Base-by-base conservation (phyloP, 805 yeast species). In the Saccharomycopsis fibuligera region DNA sequence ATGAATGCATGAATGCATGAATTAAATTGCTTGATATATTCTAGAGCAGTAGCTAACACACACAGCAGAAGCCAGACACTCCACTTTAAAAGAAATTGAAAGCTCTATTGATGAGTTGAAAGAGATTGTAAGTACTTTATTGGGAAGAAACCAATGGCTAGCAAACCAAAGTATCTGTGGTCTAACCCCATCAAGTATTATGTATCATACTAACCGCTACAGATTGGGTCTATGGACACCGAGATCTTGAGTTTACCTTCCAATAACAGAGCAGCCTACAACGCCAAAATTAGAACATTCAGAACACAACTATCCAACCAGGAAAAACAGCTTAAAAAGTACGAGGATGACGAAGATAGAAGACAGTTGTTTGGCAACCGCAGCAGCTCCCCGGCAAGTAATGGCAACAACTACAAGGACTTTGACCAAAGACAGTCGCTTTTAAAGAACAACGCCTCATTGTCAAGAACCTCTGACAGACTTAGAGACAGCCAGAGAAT, bases 221-320 rank as follows among this genome's bases (percentile, higher is more conserved):
- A 67, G 70, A 65, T 88, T 39, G 96, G 90, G 56, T 95, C 91
- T 57, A 82, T 93, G 82, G 80, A 80, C 24, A 72, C 91, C 37
- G 98, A 91, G 62, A 83, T 90, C 2, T 89, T 83, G 61, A 83
- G 82, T 58, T 73, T 88, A 30, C 87, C 96, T n/a, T 81, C 91
- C 5, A 52, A 77, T 66, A 53, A 77, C 70, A 70, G 96, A 54
- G 78, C 93, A 0, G 65, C 76, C 5, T 83, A 75, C 60, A 89
- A 90, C 62, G 70, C 90, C 27, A 83, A 83, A 57, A 68, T 89
- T 35, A 79, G 98, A 55, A 81, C 81, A 33, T 86, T 81, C 65
- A 79, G 74, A 48, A 76, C 53, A 58, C 72, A 46, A 81, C 75
- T 73, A 8, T 86, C 79, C 41, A 72, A 75, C 17, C 63, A 78